Evolutionary conservation across 495 filamentous ascomycete genomes (phyloP).

Genomic region (Penicillium alfredii): DNA sequence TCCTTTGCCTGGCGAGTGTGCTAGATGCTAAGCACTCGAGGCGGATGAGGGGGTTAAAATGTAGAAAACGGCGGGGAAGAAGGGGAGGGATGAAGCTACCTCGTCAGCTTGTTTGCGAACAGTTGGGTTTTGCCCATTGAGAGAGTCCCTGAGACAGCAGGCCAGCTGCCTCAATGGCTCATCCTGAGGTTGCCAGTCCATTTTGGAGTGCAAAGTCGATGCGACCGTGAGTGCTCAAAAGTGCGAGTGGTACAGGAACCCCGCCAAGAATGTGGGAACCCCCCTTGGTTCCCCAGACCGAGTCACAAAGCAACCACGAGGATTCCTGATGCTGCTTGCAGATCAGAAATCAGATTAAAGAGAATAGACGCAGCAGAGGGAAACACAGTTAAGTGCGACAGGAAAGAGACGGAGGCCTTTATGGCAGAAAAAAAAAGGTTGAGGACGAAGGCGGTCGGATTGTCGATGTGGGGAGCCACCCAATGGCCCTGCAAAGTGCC

Average conservation of each 20-base stretch:
- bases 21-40: background rate
- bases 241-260: constrained; percentile 26
- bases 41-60: constrained; percentile 3
- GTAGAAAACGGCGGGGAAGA: background rate
- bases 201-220: constrained; percentile 33
- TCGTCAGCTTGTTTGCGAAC: constrained; percentile 75
- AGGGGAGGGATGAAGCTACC: constrained; percentile 21
- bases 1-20: too few species aligned
- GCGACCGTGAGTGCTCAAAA: constrained; percentile 20
- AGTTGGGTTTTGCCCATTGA: constrained; percentile 70
- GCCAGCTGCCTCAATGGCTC: constrained; percentile 84
- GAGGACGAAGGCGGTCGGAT: constrained; percentile 1
- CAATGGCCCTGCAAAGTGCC: too few species aligned
- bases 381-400: constrained; percentile 2
- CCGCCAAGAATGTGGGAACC: constrained; percentile 30
- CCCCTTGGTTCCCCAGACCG: constrained; percentile 18
- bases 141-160: constrained; percentile 82
- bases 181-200: constrained; percentile 90
- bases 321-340: background rate
- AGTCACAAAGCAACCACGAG: constrained; percentile 6
- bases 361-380: constrained; percentile 1
- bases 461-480: too few species aligned
- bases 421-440: constrained; percentile 6
- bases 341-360: background rate
- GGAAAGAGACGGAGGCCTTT: background rate